These are phyloP conservation scores for Auxenochlorella pyrenoidosa DNA, from an alignment of 139 green algal genomes.

Conservation along the genomic window DNA sequence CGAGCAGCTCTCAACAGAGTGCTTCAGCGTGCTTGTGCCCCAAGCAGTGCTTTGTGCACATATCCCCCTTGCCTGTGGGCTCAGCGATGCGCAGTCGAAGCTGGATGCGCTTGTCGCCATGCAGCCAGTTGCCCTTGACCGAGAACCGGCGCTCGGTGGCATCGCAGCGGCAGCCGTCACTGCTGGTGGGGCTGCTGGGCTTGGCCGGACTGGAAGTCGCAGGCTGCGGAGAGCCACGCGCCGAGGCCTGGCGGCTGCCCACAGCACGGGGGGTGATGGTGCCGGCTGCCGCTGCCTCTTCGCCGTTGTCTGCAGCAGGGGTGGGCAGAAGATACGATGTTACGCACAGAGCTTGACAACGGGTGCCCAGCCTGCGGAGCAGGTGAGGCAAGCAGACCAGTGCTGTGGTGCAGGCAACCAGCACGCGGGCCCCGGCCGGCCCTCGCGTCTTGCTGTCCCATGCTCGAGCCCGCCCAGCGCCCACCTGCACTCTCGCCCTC, in stretches of 20 bases:
- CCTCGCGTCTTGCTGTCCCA: no score
- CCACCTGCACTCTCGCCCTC: slow-evolving; percentile 14
- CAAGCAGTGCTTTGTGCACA: no score
- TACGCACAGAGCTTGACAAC: no score
- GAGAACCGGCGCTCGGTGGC: slow-evolving; percentile 56
- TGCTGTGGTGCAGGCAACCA: no score
- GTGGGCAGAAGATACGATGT: not conserved
- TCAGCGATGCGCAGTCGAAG: slow-evolving; percentile 82
- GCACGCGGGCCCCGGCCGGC: no score
- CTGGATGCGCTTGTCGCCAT: slow-evolving; percentile 73
- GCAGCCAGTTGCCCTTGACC: slow-evolving; percentile 72
- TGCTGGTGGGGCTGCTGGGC: slow-evolving; percentile 20
- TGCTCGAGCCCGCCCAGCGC: no score
- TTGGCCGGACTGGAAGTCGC: not conserved
- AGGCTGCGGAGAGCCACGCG: not conserved
- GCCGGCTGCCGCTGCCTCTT: not conserved
- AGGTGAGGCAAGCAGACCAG: no score
- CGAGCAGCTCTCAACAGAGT: no score
- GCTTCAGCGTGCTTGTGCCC: no score
- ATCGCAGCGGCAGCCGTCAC: slow-evolving; percentile 34
- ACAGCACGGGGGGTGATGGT: not conserved
- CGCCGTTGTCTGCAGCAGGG: not conserved
- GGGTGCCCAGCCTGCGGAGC: no score
- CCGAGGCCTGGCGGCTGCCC: not conserved
- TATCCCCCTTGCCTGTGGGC: slow-evolving; percentile 59